A percentile compares a stretch with the other conserved stretches of the same genome.
phyloP scores from a whole-genome alignment of 2,329 filamentous ascomycete species.

The Cladosporium sp. region DNA sequence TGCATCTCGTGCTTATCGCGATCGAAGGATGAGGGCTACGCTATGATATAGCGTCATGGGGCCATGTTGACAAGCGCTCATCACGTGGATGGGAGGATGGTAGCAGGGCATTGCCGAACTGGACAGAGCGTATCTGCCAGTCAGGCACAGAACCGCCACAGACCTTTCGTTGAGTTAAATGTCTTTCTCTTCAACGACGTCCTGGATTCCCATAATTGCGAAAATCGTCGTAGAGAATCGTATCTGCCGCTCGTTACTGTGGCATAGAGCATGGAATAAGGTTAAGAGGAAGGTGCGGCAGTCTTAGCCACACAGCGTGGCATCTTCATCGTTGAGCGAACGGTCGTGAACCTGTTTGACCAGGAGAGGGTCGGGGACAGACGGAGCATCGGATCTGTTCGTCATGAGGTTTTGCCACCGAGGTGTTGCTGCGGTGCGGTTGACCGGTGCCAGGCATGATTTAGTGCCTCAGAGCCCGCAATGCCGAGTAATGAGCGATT shows the following conservation, averaged over 20 bases:
- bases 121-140: background rate
- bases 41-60: constrained; percentile 5
- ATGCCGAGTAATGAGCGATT: background rate
- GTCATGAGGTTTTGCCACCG: constrained; percentile 4
- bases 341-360: background rate
- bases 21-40: background rate
- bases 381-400: constrained; percentile 13
- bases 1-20: background rate
- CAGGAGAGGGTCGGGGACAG: background rate
- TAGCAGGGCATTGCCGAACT: background rate
- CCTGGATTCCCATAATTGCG: background rate
- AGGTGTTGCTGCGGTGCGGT: constrained; percentile 6
- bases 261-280: background rate
- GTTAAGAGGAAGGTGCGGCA: background rate
- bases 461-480: constrained; percentile 13
- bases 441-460: background rate
- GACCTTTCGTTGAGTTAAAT: background rate
- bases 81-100: background rate
- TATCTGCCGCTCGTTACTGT: background rate
- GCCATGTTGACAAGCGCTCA: background rate
- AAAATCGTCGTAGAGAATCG: background rate
- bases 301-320: constrained; percentile 3
- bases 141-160: background rate
- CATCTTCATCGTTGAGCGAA: background rate
- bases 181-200: background rate